Evolutionary conservation across 2,329 filamentous ascomycete species (phyloP).

Genomic region (Coleophoma eucalyptorum): DNA sequence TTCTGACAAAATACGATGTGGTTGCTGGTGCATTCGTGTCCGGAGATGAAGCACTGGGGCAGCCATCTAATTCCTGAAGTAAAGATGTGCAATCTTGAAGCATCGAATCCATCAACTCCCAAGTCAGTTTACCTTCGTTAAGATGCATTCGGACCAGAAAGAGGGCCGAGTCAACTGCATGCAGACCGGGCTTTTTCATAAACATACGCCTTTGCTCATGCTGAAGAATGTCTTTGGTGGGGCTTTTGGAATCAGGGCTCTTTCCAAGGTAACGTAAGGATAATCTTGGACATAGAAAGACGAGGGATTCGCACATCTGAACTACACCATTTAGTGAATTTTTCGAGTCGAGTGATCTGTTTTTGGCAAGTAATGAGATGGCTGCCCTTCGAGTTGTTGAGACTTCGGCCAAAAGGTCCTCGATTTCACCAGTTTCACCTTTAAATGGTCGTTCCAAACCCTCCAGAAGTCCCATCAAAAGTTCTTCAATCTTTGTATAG

Average conservation of each 20-base stretch:
- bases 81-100: constrained; percentile 53
- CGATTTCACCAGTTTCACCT: constrained; percentile 54
- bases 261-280: constrained; percentile 59
- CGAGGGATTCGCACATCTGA: constrained; percentile 48
- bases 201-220: constrained; percentile 55
- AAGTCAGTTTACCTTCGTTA: constrained; percentile 41
- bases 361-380: constrained; percentile 39
- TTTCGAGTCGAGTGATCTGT: not conserved
- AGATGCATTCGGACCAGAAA: constrained; percentile 51
- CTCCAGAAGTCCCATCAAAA: constrained; percentile 46
- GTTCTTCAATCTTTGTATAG: constrained; percentile 32
- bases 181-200: constrained; percentile 44
- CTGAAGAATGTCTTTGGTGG: constrained; percentile 54
- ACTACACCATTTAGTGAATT: constrained; percentile 16
- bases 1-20: constrained; percentile 54
- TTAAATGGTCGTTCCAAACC: constrained; percentile 55
- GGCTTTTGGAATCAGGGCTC: constrained; percentile 44
- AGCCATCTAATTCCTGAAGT: constrained; percentile 45
- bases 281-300: constrained; percentile 57
- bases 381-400: constrained; percentile 51
- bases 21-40: constrained; percentile 26
- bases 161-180: constrained; percentile 57
- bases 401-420: constrained; percentile 56
- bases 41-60: not conserved
- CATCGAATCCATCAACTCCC: constrained; percentile 52